A percentile compares a stretch with the other conserved stretches of the same genome.
Conservation (phyloP, 179 eudicot genomes). For the Vitellaria paradoxa region DNA sequence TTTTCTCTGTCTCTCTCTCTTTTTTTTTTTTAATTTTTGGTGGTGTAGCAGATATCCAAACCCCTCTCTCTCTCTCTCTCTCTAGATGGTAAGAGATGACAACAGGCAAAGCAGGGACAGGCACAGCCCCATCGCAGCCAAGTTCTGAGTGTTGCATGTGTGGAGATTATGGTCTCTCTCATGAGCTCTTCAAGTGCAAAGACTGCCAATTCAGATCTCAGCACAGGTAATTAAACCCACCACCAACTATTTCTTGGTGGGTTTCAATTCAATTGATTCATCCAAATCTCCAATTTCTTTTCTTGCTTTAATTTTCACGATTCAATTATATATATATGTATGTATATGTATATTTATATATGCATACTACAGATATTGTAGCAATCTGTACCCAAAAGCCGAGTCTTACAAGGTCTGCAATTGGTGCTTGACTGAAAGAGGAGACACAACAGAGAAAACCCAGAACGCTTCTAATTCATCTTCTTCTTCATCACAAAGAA, state of each 20-base stretch:
- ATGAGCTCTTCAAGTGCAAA: slow-evolving; percentile 75
- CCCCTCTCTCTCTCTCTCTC: too few relatives aligned
- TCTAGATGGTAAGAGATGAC: slow-evolving; percentile 22
- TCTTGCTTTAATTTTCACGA: too few relatives aligned
- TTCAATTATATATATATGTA: too few relatives aligned
- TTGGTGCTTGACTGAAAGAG: slow-evolving; percentile 65
- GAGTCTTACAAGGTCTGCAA: slow-evolving; percentile 68
- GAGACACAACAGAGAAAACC: neutral
- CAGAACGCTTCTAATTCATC: slow-evolving; percentile 6
- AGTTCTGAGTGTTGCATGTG: slow-evolving; percentile 86
- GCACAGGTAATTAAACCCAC: slow-evolving; percentile 48
- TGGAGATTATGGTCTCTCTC: slow-evolving; percentile 71
- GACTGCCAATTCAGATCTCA: slow-evolving; percentile 77
- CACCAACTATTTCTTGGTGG: neutral
- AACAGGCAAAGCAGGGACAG: slow-evolving; percentile 26
- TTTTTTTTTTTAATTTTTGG: too few relatives aligned
- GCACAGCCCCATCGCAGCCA: slow-evolving; percentile 6
- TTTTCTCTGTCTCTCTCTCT: too few relatives aligned
- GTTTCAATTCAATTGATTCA: neutral
- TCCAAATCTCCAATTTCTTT: too few relatives aligned
- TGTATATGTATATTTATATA: too few relatives aligned
- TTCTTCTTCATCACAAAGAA: slow-evolving; percentile 25
- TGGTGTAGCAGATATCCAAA: too few relatives aligned
- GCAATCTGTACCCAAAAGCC: slow-evolving; percentile 75
- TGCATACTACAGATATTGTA: slow-evolving; percentile 55